A percentile compares a stretch with the other conserved stretches of the same genome.
Evolutionary conservation across 2,329 filamentous ascomycete genomes (phyloP).

Genomic region (Acrocalymma vagum): DNA sequence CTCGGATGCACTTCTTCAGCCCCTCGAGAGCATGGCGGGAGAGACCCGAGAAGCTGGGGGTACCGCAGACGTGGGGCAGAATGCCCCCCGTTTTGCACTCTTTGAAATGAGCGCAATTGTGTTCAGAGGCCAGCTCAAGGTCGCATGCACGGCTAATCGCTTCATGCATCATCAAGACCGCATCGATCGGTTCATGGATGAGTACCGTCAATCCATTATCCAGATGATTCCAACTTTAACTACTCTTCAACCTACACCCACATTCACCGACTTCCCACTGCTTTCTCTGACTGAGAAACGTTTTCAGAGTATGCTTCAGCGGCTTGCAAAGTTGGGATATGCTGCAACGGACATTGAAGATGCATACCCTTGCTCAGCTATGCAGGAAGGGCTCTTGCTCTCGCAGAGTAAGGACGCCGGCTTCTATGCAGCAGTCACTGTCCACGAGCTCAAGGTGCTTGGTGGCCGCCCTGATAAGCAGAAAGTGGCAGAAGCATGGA

Average conservation of each 20-base stretch:
- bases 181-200: conserved; percentile 54
- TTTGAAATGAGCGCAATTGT: conserved; percentile 63
- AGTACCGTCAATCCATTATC: conserved; percentile 45
- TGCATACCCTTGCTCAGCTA: conserved; percentile 40
- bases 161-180: conserved; percentile 56
- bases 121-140: conserved; percentile 55
- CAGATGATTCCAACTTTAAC: conserved; percentile 36
- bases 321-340: conserved; percentile 49
- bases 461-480: conserved; percentile 19
- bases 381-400: conserved; percentile 42
- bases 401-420: conserved; percentile 41
- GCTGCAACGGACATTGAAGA: conserved; percentile 51
- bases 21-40: conserved; percentile 55
- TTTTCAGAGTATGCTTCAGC: conserved; percentile 50
- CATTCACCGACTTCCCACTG: conserved; percentile 56
- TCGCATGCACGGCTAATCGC: conserved; percentile 61
- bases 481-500: conserved; percentile 35
- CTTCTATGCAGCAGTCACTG: conserved; percentile 41
- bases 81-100: conserved; percentile 56
- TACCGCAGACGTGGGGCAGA: conserved; percentile 54
- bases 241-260: conserved; percentile 41
- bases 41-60: conserved; percentile 55
- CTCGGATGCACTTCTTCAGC: conserved; percentile 53
- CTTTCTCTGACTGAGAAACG: conserved; percentile 53
- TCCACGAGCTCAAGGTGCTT: conserved; percentile 33